Percentiles rank a stretch among this genome's conserved stretches.
Conservation (phyloP, 78 protist species). For the Dictyostelium capitatum region DNA sequence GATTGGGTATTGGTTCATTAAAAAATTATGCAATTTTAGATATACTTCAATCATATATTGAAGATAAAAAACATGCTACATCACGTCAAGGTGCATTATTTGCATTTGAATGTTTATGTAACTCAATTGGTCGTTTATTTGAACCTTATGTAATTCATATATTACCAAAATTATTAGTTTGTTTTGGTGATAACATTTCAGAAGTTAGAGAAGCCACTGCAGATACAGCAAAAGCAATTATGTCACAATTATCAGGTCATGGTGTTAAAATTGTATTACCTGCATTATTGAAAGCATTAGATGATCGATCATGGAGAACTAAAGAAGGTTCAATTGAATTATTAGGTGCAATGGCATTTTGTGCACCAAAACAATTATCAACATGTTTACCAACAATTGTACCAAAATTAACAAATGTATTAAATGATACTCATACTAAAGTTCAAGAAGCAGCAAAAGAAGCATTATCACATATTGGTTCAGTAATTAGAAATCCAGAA, state of each 20-base stretch:
- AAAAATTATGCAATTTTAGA: constrained; percentile 79
- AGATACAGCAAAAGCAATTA: constrained; percentile 87
- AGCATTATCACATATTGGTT: constrained; percentile 94
- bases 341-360: constrained; percentile 96
- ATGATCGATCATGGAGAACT: constrained; percentile 94
- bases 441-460: constrained; percentile 92
- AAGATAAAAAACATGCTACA: constrained; percentile 72
- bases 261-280: constrained; percentile 96
- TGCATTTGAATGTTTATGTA: constrained; percentile 84
- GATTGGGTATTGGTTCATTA: constrained; percentile 90
- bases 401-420: constrained; percentile 88
- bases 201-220: constrained; percentile 89
- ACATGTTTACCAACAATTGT: constrained; percentile 94
- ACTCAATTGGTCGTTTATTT: constrained; percentile 90
- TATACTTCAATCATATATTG: constrained; percentile 60
- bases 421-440: constrained; percentile 92
- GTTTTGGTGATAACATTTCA: constrained; percentile 88
- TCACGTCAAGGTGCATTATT: constrained; percentile 93
- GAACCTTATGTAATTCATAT: constrained; percentile 95
- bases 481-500: constrained; percentile 97
- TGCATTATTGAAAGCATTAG: constrained; percentile 86
- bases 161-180: constrained; percentile 89
- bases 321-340: constrained; percentile 88
- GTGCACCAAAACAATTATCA: constrained; percentile 95
- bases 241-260: constrained; percentile 88